phyloP scores from a whole-genome alignment of 306 rosid genomes.

The Medicago arabica region DNA sequence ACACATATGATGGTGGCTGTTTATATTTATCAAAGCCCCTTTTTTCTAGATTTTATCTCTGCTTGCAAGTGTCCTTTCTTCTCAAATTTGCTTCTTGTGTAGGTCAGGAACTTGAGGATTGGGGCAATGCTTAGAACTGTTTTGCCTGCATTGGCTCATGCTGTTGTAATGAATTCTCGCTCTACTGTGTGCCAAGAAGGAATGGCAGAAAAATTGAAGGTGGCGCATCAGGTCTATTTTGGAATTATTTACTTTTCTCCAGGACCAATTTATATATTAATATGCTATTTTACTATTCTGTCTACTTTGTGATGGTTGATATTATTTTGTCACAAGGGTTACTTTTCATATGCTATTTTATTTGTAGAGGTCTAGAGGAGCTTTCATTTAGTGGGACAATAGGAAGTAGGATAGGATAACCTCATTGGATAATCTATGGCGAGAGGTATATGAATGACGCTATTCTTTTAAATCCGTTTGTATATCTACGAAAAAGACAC shows the following conservation, averaged over 20 bases:
- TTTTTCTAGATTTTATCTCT: conserved; percentile 1
- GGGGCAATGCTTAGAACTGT: conserved; percentile 95
- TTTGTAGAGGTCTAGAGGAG: conserved; percentile 17
- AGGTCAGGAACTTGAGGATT: conserved; percentile 85
- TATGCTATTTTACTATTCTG: conserved; percentile 12
- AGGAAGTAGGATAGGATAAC: conserved; percentile 9
- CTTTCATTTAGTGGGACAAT: conserved; percentile 29
- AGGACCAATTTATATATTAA: conserved; percentile 9
- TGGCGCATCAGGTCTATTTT: conserved; percentile 78
- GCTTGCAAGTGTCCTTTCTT: conserved; percentile 16
- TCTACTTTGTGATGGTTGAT: conserved; percentile 23
- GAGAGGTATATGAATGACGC: background rate
- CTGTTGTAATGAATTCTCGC: conserved; percentile 70
- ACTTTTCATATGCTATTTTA: conserved; percentile 18
- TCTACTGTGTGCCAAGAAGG: conserved; percentile 53
- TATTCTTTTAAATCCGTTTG: background rate
- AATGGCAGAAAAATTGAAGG: conserved; percentile 64
- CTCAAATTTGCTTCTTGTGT: conserved; percentile 38
- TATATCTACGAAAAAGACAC: conserved; percentile 2
- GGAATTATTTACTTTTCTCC: conserved; percentile 20
- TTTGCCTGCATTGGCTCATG: conserved; percentile 87
- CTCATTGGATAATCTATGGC: conserved; percentile 5
- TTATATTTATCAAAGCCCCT: conserved; percentile 8
- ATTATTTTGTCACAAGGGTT: conserved; percentile 24
- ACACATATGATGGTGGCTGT: background rate